These are phyloP conservation scores for Mycena metata DNA, from an alignment of 768 basidiomycete species.

Conservation along the genomic window DNA sequence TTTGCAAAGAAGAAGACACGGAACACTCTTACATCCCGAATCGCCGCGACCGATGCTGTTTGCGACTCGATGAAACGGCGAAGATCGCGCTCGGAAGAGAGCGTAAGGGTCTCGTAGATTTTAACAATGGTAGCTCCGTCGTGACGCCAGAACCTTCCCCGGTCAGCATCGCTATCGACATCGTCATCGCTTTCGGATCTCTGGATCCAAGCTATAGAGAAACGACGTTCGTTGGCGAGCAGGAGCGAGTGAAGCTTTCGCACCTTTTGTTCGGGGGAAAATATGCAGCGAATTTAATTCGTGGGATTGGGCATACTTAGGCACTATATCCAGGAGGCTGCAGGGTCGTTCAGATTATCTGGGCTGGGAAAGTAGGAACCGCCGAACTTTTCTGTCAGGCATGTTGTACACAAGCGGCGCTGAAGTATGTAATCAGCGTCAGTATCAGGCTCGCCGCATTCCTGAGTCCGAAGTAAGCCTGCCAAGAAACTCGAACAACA, in stretches of 20 bases:
- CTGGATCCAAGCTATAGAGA: too few relatives aligned
- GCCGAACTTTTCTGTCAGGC: constrained; percentile 5
- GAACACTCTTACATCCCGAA: background rate
- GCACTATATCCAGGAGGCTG: background rate
- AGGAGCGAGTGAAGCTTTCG: too few relatives aligned
- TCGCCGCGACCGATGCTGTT: background rate
- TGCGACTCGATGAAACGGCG: background rate
- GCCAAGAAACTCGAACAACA: background rate
- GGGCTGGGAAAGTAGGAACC: background rate
- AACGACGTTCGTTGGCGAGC: too few relatives aligned
- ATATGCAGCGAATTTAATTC: background rate
- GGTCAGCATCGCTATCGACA: background rate
- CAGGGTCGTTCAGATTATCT: background rate
- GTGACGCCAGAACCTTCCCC: constrained; percentile 6
- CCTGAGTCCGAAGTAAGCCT: background rate
- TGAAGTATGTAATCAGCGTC: background rate
- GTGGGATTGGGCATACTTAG: background rate
- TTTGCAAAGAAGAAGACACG: too few relatives aligned
- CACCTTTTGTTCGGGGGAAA: background rate
- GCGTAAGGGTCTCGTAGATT: background rate
- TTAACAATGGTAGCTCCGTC: background rate
- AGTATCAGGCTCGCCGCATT: background rate
- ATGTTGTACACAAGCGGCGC: background rate
- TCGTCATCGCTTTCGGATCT: background rate
- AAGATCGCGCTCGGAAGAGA: background rate